phyloP scores from a whole-genome alignment of 805 yeast genomes.

The Grigorovia transvaalensis region DNA sequence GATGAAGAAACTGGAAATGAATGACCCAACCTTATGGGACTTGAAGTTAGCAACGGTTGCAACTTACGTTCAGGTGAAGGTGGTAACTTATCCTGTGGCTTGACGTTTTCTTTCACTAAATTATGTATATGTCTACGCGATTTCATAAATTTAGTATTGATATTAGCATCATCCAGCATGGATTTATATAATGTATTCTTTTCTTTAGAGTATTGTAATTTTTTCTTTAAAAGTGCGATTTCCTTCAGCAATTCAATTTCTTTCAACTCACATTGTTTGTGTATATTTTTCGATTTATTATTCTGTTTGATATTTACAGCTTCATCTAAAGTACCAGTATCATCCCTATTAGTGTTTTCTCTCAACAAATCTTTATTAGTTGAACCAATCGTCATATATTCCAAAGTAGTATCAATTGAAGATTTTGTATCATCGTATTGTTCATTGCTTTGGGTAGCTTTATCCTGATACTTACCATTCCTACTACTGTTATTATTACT shows the following conservation, averaged over 20 bases:
- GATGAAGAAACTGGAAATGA: neutral
- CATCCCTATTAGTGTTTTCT: neutral
- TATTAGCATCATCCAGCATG: constrained; percentile 25
- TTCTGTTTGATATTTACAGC: neutral
- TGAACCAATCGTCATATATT: constrained; percentile 1
- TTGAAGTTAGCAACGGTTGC: constrained; percentile 26
- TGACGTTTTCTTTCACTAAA: constrained; percentile 21
- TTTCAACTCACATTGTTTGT: neutral
- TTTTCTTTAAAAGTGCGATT: constrained; percentile 9
- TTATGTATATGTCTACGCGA: constrained; percentile 27
- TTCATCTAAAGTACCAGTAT: neutral
- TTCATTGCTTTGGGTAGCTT: neutral
- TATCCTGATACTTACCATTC: neutral
- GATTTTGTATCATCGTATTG: neutral
- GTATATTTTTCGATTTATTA: neutral
- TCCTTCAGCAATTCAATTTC: neutral
- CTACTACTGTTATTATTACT: neutral
- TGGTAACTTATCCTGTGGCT: constrained; percentile 24
- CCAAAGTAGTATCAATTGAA: constrained; percentile 1
- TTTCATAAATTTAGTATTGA: constrained; percentile 25
- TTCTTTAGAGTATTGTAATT: constrained; percentile 24
- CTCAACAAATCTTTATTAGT: neutral
- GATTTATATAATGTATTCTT: constrained; percentile 23
- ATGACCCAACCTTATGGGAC: constrained; percentile 17
- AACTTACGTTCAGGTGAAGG: constrained; percentile 17